Evolutionary conservation across 116 monocot genomes (phyloP), one percentile per base, ranked within the genome.

Genomic region (Trichopus zeylanicus): DNA sequence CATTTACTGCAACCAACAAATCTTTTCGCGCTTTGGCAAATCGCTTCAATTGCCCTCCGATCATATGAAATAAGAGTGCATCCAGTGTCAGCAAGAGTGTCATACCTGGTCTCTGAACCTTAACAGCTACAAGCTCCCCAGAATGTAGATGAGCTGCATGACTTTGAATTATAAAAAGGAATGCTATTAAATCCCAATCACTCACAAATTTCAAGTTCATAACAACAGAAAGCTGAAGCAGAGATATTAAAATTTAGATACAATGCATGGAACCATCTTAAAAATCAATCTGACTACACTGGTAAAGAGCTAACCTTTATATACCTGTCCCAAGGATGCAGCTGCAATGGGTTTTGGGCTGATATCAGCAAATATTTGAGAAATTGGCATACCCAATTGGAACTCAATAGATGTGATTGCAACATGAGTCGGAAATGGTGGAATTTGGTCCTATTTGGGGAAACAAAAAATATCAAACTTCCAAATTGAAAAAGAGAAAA

Each of bases 21-120:
- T 99, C 98, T 73, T 99, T 99, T 51, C 83, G 71, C 72, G 92
- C 98, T 47, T 88, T 92, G 28, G 98, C 85, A 85, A 99, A 99
- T 48, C 92, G 77, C 67, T 99, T 92, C 85, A 99, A 53, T 42
- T 99, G 88, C 9, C 98, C 92, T 46, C 98, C 98, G 70, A 99
- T 88, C 88, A 99, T 83, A 62, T 83, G 72, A 74, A 99, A 99
- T 59, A 91, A 60, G 35, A 92, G 67, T 23, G 92, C 98, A 83
- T 99, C 88, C 70, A 99, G 83, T 13, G 92, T 99, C 64, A 99
- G 76, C 48, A 62, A 73, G 31, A 81, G 69, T 65, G 79, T 51
- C 92, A 92, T 91, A 33, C 88, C 92, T 64, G 98, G 98, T 55
- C 92, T 85, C 60, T 99, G 98, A 13, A 99, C 98, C 66, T 99